Base-by-base conservation (phyloP, 805 yeast genomes). In the Suhomyces vadensis region DNA sequence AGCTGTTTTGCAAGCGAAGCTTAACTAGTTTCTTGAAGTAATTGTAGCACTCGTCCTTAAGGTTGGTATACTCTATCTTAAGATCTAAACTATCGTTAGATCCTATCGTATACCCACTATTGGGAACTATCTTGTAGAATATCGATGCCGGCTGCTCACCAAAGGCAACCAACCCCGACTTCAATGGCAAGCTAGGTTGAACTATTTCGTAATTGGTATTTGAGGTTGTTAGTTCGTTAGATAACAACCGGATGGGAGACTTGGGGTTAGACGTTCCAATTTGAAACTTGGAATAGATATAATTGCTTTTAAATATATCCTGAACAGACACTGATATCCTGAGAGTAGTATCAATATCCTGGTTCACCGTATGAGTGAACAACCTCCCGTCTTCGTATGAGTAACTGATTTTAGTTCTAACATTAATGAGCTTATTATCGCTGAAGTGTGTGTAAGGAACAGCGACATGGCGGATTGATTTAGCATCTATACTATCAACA, bases 271-370 rank as follows among this genome's bases (percentile, higher is more conserved):
- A 69, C 4, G 90, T 74, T 14, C 87, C 84, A 36, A 87, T 73
- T 10, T 84, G 78, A 57, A 85, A 88, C 52, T 82, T 84, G 4
- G 89, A 81, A 50, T 78, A 83, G 1, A 87, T 64, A 22, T 71
- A 64, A 13, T 75, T 60, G 2, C 76, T 60, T 50, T 80, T 78
- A 67, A 86, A 87, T 8, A 83, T 80, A 58, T 88, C 96, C 54
- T 86, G 92, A 2, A 87, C 95, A 2, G 88, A 81, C 1, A 87
- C 94, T 0, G 89, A 83, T 6, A 87, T 65, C 4, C 78, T 71
- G 29, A 87, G 66, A 1, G 78, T 63, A 5, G 82, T 77, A 47
- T 84, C 83, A 5, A 85, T 56, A 31, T 64, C 67, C 4, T 64
- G 55, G 14, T 56, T 57, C 8, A 67, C 41, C 27, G 37, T 8